Conservation (phyloP, 768 basidiomycete species). For the Mycena filopes region DNA sequence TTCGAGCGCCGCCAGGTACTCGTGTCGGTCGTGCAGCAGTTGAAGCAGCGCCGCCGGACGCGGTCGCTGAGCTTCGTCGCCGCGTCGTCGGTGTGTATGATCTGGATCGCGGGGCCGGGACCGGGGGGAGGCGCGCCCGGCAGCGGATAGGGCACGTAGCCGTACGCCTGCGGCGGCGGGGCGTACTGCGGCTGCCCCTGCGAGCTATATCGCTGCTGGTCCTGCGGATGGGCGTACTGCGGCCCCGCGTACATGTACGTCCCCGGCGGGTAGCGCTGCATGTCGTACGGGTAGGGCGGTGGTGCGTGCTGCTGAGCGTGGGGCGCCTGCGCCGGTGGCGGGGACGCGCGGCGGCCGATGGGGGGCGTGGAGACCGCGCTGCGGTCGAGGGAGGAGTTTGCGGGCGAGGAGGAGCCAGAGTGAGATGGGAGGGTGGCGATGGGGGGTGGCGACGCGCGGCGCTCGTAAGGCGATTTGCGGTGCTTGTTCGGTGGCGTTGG, state of each 20-base stretch:
- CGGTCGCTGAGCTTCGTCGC: slow-evolving; percentile 83
- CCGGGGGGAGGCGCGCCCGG: slow-evolving; percentile 29
- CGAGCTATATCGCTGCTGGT: slow-evolving; percentile 35
- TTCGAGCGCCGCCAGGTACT: slow-evolving; percentile 84
- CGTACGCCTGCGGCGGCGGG: slow-evolving; percentile 14
- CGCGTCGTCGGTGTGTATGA: slow-evolving; percentile 78
- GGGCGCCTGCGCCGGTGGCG: slow-evolving; percentile 39
- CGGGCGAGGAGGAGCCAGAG: slow-evolving; percentile 70
- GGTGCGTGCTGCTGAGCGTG: slow-evolving; percentile 38
- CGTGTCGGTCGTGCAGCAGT: slow-evolving; percentile 87
- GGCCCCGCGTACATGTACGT: slow-evolving; percentile 50
- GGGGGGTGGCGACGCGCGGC: slow-evolving; percentile 42
- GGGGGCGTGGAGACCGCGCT: slow-evolving; percentile 71
- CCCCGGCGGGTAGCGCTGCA: slow-evolving; percentile 13
- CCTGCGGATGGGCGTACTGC: slow-evolving; percentile 22
- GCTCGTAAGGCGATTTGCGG: slow-evolving; percentile 52
- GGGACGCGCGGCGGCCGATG: slow-evolving; percentile 43
- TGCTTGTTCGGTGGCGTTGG: slow-evolving; percentile 32
- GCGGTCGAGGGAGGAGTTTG: slow-evolving; percentile 68
- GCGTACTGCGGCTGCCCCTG: slow-evolving; percentile 31
- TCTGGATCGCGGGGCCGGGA: slow-evolving; percentile 24
- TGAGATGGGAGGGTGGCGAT: slow-evolving; percentile 54
- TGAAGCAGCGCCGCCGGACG: slow-evolving; percentile 82
- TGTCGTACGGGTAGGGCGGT: slow-evolving; percentile 3
- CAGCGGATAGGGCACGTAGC: slow-evolving; percentile 28